Base-by-base conservation (phyloP, 1,284 basidiomycete species). In the Cerrena zonata region DNA sequence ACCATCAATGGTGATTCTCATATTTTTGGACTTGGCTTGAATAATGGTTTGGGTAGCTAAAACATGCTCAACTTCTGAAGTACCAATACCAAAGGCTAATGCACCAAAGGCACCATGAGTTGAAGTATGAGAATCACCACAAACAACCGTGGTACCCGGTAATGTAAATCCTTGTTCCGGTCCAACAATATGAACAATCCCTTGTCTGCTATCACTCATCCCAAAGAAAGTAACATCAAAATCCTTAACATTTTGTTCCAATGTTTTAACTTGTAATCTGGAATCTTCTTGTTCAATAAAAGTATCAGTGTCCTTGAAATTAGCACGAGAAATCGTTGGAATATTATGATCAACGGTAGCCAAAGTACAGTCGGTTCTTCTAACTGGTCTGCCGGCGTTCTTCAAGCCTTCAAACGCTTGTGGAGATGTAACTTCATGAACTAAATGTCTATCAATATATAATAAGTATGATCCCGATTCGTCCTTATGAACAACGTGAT, bases 81-180 rank as follows among this genome's bases (percentile, higher is more conserved):
- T 96, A 39, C 94, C 94, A 63, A 97, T 96, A 60, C 94, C 94
- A 63, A 97, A 97, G 0, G 94, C 94, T 56, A 96, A 80, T 47
- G 94, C 93, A 43, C 94, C 94, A 63, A 97, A 97, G 1, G 94
- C 94, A 46, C 94, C 94, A 65, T 97, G 94, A 11, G 94, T 91
- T 26, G 89, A 89, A 24, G 93, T 95, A 72, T 95, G 93, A 2
- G 93, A 96, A 71, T 96, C 94, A 64, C 94, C 94, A 62, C 94
- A 97, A 47, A 96, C 93, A 60, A 92, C 92, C 27, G 94, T 96
- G 45, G 92, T 94, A 40, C 94, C 94, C 15, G 94, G 94, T 61
- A 86, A 86, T 44, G 91, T 97, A 68, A 97, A 97, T 27, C 94
- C 94, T 72, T 97, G 91, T 66, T 97, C 94, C 45, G 94, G 94